Conservation (phyloP, 2,329 filamentous ascomycete species). For the Huntiella bhutanensis region DNA sequence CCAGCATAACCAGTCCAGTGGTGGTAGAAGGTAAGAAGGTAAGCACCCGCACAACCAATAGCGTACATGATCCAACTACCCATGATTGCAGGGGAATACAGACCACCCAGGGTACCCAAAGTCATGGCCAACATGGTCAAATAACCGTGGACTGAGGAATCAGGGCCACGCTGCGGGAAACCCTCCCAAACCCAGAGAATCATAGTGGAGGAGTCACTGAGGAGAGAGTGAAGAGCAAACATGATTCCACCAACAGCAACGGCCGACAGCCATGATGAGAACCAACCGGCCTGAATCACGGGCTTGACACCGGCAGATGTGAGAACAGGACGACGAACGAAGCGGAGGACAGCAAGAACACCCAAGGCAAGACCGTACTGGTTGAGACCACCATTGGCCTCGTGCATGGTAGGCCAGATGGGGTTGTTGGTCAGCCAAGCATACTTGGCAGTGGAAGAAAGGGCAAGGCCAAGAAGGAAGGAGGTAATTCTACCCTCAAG, state of each 20-base stretch:
- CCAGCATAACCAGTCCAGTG: slow-evolving; percentile 88
- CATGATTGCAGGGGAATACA: slow-evolving; percentile 50
- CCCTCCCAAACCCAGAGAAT: slow-evolving; percentile 97
- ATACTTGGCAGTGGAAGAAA: slow-evolving; percentile 80
- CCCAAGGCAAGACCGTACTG: slow-evolving; percentile 61
- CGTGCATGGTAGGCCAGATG: slow-evolving; percentile 87
- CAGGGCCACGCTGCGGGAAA: slow-evolving; percentile 73
- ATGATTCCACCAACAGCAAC: slow-evolving; percentile 67
- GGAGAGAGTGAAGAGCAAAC: slow-evolving; percentile 76
- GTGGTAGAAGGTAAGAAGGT: slow-evolving; percentile 53
- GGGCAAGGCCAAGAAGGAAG: slow-evolving; percentile 62
- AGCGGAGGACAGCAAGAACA: slow-evolving; percentile 53
- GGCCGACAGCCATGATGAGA: slow-evolving; percentile 36
- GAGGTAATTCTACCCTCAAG: slow-evolving; percentile 69
- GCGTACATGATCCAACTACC: slow-evolving; percentile 66
- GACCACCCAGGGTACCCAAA: slow-evolving; percentile 54
- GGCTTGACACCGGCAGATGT: slow-evolving; percentile 20
- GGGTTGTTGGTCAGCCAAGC: slow-evolving; percentile 91
- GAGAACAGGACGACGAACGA: slow-evolving; percentile 46
- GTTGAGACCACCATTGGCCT: slow-evolving; percentile 82
- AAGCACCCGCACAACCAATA: slow-evolving; percentile 59
- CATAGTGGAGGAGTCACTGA: slow-evolving; percentile 97
- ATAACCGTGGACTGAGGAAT: slow-evolving; percentile 76
- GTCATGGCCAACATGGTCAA: slow-evolving; percentile 79
- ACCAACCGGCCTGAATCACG: slow-evolving; percentile 35